Percentiles rank a stretch among this genome's conserved stretches.
Evolutionary conservation across 2,329 filamentous ascomycete species (phyloP).

Genomic region (Dissoconium aciculare): DNA sequence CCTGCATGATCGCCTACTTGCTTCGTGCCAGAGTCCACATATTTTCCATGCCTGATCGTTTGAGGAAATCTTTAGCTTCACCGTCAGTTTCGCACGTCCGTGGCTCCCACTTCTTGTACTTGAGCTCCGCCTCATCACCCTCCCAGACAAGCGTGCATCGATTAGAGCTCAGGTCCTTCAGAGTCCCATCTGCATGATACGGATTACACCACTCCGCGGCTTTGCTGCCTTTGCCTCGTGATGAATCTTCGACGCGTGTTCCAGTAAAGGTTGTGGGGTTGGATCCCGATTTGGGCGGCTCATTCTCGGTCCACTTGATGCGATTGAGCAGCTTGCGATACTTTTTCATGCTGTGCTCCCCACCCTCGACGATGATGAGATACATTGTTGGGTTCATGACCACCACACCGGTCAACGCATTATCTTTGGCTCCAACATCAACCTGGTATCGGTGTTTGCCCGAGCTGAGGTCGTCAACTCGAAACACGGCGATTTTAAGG

Average conservation of each 20-base stretch:
- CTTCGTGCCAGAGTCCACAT: slow-evolving; percentile 86
- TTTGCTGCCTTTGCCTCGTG: slow-evolving; percentile 33
- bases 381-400: slow-evolving; percentile 82
- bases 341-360: slow-evolving; percentile 62
- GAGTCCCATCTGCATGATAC: slow-evolving; percentile 58
- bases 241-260: slow-evolving; percentile 6
- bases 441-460: slow-evolving; percentile 88
- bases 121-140: slow-evolving; percentile 65
- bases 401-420: slow-evolving; percentile 74
- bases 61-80: slow-evolving; percentile 67
- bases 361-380: slow-evolving; percentile 82
- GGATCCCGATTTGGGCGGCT: slow-evolving; percentile 39
- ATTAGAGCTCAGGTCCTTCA: slow-evolving; percentile 72
- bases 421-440: slow-evolving; percentile 78
- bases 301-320: slow-evolving; percentile 89
- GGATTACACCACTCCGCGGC: slow-evolving; percentile 61
- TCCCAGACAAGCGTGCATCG: slow-evolving; percentile 78
- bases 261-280: slow-evolving; percentile 20
- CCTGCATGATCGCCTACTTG: too few species aligned
- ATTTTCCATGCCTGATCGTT: slow-evolving; percentile 77
- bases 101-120: slow-evolving; percentile 76
- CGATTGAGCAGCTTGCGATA: slow-evolving; percentile 84
- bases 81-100: slow-evolving; percentile 87
- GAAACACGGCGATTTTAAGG: slow-evolving; percentile 75
- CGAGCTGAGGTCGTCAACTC: slow-evolving; percentile 75